These are phyloP conservation scores for Posidonia australis DNA, from an alignment of 106 monocot species.

Conservation along the genomic window DNA sequence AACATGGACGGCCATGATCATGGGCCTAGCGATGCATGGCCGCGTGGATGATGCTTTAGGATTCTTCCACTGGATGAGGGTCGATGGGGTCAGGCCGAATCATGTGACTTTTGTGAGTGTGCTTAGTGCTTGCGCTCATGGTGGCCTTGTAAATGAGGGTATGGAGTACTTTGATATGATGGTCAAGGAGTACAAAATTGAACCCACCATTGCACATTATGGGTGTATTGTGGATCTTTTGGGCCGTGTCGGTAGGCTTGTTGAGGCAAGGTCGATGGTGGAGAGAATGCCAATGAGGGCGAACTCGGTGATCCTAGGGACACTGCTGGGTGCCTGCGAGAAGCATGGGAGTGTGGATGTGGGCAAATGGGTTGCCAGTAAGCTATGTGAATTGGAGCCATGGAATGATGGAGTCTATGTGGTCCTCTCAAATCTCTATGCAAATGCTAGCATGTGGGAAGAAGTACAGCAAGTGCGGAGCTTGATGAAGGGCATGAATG, in stretches of 20 bases:
- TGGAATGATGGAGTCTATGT: conserved; percentile 82
- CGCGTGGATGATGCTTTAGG: conserved; percentile 26
- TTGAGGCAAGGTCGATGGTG: conserved; percentile 35
- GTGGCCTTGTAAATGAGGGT: conserved; percentile 44
- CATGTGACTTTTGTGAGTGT: conserved; percentile 52
- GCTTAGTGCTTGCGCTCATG: conserved; percentile 54
- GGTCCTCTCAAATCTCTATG: conserved; percentile 63
- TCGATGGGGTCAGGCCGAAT: conserved; percentile 36
- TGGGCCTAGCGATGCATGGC: conserved; percentile 44
- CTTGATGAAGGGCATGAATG: conserved; percentile 34
- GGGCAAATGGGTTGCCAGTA: conserved; percentile 49
- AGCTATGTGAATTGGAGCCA: conserved; percentile 46
- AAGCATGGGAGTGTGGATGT: conserved; percentile 47
- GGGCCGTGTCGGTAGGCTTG: conserved; percentile 48
- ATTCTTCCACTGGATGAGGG: conserved; percentile 29
- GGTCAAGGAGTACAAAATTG: conserved; percentile 19
- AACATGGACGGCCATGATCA: conserved; percentile 66
- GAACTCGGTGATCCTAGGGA: conserved; percentile 47
- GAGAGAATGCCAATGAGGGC: conserved; percentile 36
- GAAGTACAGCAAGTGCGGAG: conserved; percentile 40
- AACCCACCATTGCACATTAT: conserved; percentile 42
- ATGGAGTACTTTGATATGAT: conserved; percentile 34
- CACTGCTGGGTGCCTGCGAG: conserved; percentile 65
- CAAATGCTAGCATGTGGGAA: conserved; percentile 36
- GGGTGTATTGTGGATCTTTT: conserved; percentile 65